Evolutionary conservation across 345 rosid genomes (phyloP).

Genomic region (Gossypium sturtianum): DNA sequence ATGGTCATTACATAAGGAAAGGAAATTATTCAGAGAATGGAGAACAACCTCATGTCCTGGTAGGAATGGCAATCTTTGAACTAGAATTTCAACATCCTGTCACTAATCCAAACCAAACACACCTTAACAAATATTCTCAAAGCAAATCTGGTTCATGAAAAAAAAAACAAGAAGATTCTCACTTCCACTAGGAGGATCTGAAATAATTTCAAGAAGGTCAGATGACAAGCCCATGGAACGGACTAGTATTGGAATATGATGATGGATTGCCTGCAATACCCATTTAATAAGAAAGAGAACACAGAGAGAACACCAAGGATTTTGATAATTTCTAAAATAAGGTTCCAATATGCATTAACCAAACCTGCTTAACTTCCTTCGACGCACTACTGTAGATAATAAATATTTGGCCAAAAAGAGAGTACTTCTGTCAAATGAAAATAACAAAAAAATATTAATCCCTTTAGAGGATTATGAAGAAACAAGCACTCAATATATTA

Average conservation of each 20-base stretch:
- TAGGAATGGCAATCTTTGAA: too few species aligned
- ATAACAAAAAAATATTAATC: constrained; percentile 13
- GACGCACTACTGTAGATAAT: too few species aligned
- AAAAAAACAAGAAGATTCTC: constrained; percentile 48
- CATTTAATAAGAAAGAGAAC: constrained; percentile 16
- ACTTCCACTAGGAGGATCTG: constrained; percentile 92
- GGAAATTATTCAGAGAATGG: too few species aligned
- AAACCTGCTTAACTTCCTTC: too few species aligned
- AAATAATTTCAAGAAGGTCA: constrained; percentile 81
- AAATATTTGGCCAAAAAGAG: too few species aligned
- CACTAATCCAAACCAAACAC: constrained; percentile 27
- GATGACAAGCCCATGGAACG: constrained; percentile 93
- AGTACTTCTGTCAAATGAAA: constrained; percentile 70
- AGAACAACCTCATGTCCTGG: too few species aligned
- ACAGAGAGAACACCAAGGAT: constrained; percentile 2
- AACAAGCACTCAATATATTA: constrained; percentile 1
- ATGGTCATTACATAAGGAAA: too few species aligned
- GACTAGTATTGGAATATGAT: constrained; percentile 82
- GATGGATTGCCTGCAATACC: constrained; percentile 74
- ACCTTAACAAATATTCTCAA: constrained; percentile 23
- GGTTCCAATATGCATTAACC: constrained; percentile 15
- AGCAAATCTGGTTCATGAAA: constrained; percentile 7
- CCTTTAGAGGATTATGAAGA: neutral
- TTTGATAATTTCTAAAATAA: constrained; percentile 7
- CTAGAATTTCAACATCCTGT: constrained; percentile 83